A percentile compares a stretch with the other conserved stretches of the same genome.
Conservation (phyloP, 2,329 filamentous ascomycete species). For the Trichoderma koningiopsis region DNA sequence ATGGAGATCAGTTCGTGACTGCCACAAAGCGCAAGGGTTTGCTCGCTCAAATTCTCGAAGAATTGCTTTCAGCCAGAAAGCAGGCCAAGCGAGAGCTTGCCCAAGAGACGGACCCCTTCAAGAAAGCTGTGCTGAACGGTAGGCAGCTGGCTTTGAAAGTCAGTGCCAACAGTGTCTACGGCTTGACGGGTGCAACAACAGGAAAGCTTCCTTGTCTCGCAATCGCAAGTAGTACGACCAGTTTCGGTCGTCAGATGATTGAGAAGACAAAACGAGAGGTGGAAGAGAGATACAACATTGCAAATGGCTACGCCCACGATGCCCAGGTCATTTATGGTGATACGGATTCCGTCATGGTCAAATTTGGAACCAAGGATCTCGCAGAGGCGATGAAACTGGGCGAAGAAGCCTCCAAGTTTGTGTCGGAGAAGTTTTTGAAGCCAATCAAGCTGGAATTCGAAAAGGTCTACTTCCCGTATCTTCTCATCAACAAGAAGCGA, state of each 20-base stretch:
- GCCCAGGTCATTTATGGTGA: conserved; percentile 98
- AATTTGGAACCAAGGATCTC: conserved; percentile 88
- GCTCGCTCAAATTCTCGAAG: conserved; percentile 92
- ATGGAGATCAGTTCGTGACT: conserved; percentile 91
- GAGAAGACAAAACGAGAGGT: conserved; percentile 97
- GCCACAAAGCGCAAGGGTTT: conserved; percentile 86
- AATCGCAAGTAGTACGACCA: conserved; percentile 95
- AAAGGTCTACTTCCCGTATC: conserved; percentile 97
- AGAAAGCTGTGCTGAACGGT: conserved; percentile 96
- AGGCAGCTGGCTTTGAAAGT: conserved; percentile 94
- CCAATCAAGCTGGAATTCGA: conserved; percentile 99
- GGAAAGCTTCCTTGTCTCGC: conserved; percentile 93
- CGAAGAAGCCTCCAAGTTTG: conserved; percentile 85
- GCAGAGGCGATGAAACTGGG: conserved; percentile 90
- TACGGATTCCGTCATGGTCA: conserved; percentile 99
- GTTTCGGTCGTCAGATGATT: conserved; percentile 98
- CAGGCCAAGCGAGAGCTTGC: conserved; percentile 89
- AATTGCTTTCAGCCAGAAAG: conserved; percentile 88
- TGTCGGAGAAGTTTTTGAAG: conserved; percentile 90
- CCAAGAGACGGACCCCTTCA: conserved; percentile 90
- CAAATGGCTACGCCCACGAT: conserved; percentile 92
- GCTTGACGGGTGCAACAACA: conserved; percentile 91
- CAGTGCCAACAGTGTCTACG: conserved; percentile 97
- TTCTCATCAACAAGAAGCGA: conserved; percentile 99
- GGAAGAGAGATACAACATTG: conserved; percentile 83